A percentile compares a stretch with the other conserved stretches of the same genome.
phyloP scores from a whole-genome alignment of 106 monocot genomes.

The Agapanthus africanus region DNA sequence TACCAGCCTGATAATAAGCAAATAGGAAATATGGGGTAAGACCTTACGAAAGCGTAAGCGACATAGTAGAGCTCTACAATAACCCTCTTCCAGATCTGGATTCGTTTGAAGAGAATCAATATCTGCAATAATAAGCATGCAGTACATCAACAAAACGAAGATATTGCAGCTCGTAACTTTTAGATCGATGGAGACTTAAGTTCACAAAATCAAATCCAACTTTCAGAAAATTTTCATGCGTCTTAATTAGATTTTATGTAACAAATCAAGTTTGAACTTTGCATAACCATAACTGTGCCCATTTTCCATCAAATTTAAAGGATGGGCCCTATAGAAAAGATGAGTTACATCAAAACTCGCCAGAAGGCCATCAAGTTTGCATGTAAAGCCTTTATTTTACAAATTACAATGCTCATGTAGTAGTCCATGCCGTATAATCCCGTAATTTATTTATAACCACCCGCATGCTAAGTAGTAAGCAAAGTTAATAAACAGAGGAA shows the following conservation, averaged over 20 bases:
- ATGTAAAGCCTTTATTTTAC: neutral
- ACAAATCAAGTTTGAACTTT: neutral
- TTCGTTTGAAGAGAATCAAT: slow-evolving; percentile 60
- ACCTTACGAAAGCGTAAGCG: slow-evolving; percentile 99
- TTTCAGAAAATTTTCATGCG: neutral
- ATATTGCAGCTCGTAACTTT: neutral
- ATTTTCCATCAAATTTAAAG: neutral
- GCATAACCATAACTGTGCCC: neutral
- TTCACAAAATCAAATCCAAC: neutral
- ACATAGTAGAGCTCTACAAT: slow-evolving; percentile 76
- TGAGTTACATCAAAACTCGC: neutral
- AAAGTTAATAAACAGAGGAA: neutral
- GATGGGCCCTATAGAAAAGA: neutral
- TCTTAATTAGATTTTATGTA: neutral
- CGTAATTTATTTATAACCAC: neutral
- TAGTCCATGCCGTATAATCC: neutral
- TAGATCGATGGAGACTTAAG: neutral
- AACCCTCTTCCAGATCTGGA: slow-evolving; percentile 81
- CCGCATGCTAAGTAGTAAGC: neutral
- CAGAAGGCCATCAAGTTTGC: neutral
- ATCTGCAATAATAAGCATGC: slow-evolving; percentile 41
- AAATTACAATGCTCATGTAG: neutral
- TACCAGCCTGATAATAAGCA: neutral
- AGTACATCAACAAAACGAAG: neutral
- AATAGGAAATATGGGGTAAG: slow-evolving; percentile 48